Conservation (phyloP, 352 stramenopile species). For the Phytopythium kandeliae region DNA sequence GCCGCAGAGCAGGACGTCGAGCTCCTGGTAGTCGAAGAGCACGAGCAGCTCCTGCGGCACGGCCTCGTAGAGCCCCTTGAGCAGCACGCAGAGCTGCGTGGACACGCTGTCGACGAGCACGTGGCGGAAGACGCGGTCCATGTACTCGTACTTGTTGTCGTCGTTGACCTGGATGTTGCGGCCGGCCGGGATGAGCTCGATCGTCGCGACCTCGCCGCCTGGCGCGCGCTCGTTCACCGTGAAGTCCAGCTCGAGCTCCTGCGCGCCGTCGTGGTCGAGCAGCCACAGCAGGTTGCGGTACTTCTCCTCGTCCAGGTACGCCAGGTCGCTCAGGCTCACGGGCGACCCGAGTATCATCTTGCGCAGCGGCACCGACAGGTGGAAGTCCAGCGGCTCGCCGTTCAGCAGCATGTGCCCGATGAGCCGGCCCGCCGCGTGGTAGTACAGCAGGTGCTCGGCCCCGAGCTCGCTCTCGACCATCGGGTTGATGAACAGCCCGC, state of each 20-base stretch:
- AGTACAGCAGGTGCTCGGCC: conserved; percentile 56
- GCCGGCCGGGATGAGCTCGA: conserved; percentile 57
- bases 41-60: conserved; percentile 90
- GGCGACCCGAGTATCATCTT: conserved; percentile 97
- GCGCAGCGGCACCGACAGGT: conserved; percentile 94
- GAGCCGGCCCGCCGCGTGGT: conserved; percentile 40
- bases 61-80: conserved; percentile 96
- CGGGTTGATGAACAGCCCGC: conserved; percentile 59
- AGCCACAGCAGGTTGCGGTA: conserved; percentile 61
- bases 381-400: conserved; percentile 90
- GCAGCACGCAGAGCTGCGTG: conserved; percentile 77
- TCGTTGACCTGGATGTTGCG: conserved; percentile 88
- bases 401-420: conserved; percentile 75
- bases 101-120: conserved; percentile 92
- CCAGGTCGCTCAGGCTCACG: conserved; percentile 91
- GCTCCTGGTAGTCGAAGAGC: conserved; percentile 95
- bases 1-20: conserved; percentile 94
- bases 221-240: conserved; percentile 31
- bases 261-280: conserved; percentile 44
- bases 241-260: conserved; percentile 52
- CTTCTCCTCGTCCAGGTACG: conserved; percentile 62
- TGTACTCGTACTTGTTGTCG: conserved; percentile 93
- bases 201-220: conserved; percentile 10
- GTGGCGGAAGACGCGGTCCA: conserved; percentile 93
- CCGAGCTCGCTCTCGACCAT: conserved; percentile 41